Evolutionary conservation across 2,329 filamentous ascomycete species (phyloP).

Genomic region (Colletotrichum camelliae): DNA sequence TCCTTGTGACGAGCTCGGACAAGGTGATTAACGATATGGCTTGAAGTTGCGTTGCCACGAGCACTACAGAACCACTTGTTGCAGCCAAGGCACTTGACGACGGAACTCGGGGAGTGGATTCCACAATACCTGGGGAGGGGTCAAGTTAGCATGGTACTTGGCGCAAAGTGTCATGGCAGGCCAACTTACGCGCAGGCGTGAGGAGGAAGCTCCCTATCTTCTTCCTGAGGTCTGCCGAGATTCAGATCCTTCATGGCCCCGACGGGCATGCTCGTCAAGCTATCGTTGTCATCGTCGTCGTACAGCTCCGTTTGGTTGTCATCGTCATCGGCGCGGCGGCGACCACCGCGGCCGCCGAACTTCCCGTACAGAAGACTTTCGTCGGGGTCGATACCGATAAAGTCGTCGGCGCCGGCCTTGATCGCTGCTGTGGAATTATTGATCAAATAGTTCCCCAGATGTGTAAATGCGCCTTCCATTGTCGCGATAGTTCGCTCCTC

Average conservation of each 20-base stretch:
- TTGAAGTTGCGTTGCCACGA: constrained; percentile 93
- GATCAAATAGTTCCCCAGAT: constrained; percentile 85
- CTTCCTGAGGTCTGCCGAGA: constrained; percentile 63
- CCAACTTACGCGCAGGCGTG: constrained; percentile 91
- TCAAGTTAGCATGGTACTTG: not conserved
- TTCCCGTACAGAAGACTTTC: constrained; percentile 81
- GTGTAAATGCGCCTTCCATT: constrained; percentile 90
- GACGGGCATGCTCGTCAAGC: constrained; percentile 79
- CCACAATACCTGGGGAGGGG: constrained; percentile 79
- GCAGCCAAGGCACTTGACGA: constrained; percentile 95
- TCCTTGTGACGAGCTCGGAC: constrained; percentile 98
- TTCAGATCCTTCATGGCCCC: constrained; percentile 74
- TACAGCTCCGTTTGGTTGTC: constrained; percentile 86
- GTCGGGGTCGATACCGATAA: constrained; percentile 75
- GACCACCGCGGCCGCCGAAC: constrained; percentile 63
- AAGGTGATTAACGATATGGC: constrained; percentile 97
- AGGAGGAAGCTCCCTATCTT: constrained; percentile 88
- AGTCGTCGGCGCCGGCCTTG: constrained; percentile 81
- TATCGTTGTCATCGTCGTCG: constrained; percentile 81
- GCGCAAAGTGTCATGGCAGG: constrained; percentile 4
- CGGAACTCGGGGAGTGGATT: constrained; percentile 92
- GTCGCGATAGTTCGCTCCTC: constrained; percentile 29
- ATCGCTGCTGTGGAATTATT: constrained; percentile 80
- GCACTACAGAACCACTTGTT: constrained; percentile 99
- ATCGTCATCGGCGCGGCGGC: constrained; percentile 83